These are phyloP conservation scores for Verticillium longisporum DNA, from an alignment of 2,329 filamentous ascomycete genomes.

Conservation along the genomic window DNA sequence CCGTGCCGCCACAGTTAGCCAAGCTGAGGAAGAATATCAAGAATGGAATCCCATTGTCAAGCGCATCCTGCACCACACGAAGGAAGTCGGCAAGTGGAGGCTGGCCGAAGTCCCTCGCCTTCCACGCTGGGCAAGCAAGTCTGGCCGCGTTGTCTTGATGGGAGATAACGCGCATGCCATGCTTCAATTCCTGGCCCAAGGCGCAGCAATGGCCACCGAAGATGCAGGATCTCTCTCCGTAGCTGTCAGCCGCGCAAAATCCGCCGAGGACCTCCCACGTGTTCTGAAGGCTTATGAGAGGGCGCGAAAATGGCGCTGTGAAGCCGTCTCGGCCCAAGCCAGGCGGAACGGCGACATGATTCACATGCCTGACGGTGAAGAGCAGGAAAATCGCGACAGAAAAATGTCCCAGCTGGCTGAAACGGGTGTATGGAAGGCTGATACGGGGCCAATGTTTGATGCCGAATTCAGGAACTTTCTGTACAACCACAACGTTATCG, in stretches of 20 bases:
- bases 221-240: neutral
- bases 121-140: neutral
- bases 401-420: neutral
- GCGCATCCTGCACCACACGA: neutral
- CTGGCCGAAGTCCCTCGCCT: neutral
- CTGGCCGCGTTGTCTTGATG: neutral
- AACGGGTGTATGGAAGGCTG: neutral
- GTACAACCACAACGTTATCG: neutral
- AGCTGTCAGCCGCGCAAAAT: neutral
- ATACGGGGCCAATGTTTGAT: conserved; percentile 1
- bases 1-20: neutral
- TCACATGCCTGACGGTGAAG: neutral
- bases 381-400: neutral
- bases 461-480: neutral
- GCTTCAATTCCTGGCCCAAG: neutral
- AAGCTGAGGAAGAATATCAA: neutral
- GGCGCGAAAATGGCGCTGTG: neutral
- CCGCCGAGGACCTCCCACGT: neutral
- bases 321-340: neutral
- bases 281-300: neutral
- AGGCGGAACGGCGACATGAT: neutral
- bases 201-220: neutral
- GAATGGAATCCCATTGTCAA: neutral
- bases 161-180: conserved; percentile 1
- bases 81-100: neutral